Evolutionary conservation across 148 eudicot genomes (phyloP).

Genomic region (Vaccinium macrocarpon): DNA sequence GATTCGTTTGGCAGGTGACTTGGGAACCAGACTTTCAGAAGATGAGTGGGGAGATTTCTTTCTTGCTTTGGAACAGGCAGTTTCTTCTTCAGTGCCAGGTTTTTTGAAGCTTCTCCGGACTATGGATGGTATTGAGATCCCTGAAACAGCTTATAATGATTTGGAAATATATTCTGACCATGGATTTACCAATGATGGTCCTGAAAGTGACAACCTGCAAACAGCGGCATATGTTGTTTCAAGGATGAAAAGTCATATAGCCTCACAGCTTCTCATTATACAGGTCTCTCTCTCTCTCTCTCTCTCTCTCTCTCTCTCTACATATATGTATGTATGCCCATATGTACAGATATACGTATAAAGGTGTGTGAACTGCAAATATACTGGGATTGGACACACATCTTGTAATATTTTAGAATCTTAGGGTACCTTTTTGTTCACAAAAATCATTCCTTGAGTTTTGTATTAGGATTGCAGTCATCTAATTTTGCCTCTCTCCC

Average conservation of each 20-base stretch:
- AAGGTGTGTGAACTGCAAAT: not conserved
- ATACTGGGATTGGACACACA: not conserved
- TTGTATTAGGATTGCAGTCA: not conserved
- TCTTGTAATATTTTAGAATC: not conserved
- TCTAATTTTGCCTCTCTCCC: constrained; percentile 1
- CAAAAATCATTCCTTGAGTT: not conserved
- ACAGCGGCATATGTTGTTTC: constrained; percentile 76
- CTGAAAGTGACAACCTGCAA: constrained; percentile 72
- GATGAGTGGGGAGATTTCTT: constrained; percentile 87
- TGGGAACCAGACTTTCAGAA: constrained; percentile 61
- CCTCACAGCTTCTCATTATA: constrained; percentile 71
- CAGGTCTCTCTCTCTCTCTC: constrained; percentile 50
- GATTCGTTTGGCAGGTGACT: constrained; percentile 68
- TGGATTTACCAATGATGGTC: constrained; percentile 44
- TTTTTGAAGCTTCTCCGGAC: constrained; percentile 64
- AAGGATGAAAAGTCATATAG: constrained; percentile 79
- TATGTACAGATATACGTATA: too few species aligned
- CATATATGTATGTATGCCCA: not conserved
- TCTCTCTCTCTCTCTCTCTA: not conserved
- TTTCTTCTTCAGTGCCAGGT: constrained; percentile 59
- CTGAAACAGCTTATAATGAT: constrained; percentile 45
- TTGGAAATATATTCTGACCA: constrained; percentile 44
- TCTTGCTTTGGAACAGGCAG: constrained; percentile 69
- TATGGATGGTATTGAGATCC: constrained; percentile 61
- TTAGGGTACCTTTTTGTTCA: not conserved